A percentile compares a stretch with the other conserved stretches of the same genome.
Conservation (phyloP, 176 grass and related monocot genomes). For the Elymus sibiricus region DNA sequence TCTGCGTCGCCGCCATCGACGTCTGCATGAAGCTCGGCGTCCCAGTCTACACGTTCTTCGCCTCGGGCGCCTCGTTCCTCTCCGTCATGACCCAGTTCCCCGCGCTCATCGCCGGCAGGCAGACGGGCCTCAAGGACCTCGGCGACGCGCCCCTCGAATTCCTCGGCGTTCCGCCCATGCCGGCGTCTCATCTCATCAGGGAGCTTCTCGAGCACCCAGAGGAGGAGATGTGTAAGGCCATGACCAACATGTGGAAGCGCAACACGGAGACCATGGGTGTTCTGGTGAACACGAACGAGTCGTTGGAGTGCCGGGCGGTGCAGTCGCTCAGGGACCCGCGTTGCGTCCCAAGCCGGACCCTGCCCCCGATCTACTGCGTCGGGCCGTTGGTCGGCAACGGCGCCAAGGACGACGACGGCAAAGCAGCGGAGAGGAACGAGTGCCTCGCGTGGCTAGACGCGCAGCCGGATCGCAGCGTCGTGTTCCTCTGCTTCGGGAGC, state of each 20-base stretch:
- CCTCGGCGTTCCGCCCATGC: slow-evolving; percentile 10
- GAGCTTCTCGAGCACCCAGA: slow-evolving; percentile 17
- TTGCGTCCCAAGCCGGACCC: neutral
- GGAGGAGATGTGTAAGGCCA: neutral
- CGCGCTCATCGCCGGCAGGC: neutral
- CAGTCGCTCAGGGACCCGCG: neutral
- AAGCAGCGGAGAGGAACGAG: neutral
- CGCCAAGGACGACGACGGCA: neutral
- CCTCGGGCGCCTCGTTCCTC: slow-evolving; percentile 1
- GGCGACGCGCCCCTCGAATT: neutral
- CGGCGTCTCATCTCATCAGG: neutral
- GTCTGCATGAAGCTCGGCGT: neutral
- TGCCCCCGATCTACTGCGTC: slow-evolving; percentile 14
- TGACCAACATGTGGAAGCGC: neutral
- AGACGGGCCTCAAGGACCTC: neutral
- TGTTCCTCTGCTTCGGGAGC: slow-evolving; percentile 48
- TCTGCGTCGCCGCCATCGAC: slow-evolving; percentile 5
- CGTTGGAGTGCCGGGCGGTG: neutral
- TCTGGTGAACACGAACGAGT: slow-evolving; percentile 10
- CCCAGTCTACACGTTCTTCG: slow-evolving; percentile 22
- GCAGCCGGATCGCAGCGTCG: slow-evolving; percentile 33
- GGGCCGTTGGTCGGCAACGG: neutral
- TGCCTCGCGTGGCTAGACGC: slow-evolving; percentile 46
- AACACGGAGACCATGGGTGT: slow-evolving; percentile 28
- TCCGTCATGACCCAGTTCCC: slow-evolving; percentile 9